These are phyloP conservation scores for Arthrobotrys musiformis DNA, from an alignment of 2,329 filamentous ascomycete genomes.

Conservation along the genomic window DNA sequence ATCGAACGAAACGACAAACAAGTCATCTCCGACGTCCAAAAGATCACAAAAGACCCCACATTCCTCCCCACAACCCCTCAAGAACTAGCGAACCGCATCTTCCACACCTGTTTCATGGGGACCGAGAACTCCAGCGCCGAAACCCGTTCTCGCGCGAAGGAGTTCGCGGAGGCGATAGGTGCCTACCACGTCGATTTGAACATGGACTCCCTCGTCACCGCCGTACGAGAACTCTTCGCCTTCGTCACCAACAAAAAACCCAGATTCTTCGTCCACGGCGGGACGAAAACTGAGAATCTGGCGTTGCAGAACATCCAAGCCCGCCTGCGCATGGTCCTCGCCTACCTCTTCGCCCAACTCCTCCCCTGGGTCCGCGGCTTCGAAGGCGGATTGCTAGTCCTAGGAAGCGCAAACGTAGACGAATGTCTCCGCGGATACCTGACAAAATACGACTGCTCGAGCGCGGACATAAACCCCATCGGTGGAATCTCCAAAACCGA, in stretches of 20 bases:
- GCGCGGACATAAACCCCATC: slow-evolving; percentile 72
- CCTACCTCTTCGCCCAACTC: slow-evolving; percentile 73
- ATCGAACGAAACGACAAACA: slow-evolving; percentile 66
- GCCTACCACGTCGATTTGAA: slow-evolving; percentile 78
- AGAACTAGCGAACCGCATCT: slow-evolving; percentile 70
- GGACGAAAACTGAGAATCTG: slow-evolving; percentile 71
- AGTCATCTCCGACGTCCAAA: slow-evolving; percentile 68
- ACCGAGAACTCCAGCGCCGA: slow-evolving; percentile 75
- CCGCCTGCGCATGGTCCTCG: slow-evolving; percentile 73
- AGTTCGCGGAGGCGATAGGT: slow-evolving; percentile 70
- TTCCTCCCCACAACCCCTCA: slow-evolving; percentile 69
- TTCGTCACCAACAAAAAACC: slow-evolving; percentile 65
- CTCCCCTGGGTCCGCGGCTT: slow-evolving; percentile 70
- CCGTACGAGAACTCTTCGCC: slow-evolving; percentile 71
- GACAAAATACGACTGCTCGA: slow-evolving; percentile 76
- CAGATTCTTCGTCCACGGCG: slow-evolving; percentile 70
- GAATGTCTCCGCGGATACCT: slow-evolving; percentile 69
- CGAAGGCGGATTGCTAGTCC: slow-evolving; percentile 73
- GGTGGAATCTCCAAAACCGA: slow-evolving; percentile 73
- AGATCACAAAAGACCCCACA: slow-evolving; percentile 66
- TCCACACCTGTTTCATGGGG: slow-evolving; percentile 77
- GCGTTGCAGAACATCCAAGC: slow-evolving; percentile 77
- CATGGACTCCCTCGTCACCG: slow-evolving; percentile 75
- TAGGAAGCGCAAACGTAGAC: slow-evolving; percentile 76
- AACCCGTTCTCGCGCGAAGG: slow-evolving; percentile 70